Conservation (phyloP, 192 early-diverging fungal genomes). For the Backusella luteola region DNA sequence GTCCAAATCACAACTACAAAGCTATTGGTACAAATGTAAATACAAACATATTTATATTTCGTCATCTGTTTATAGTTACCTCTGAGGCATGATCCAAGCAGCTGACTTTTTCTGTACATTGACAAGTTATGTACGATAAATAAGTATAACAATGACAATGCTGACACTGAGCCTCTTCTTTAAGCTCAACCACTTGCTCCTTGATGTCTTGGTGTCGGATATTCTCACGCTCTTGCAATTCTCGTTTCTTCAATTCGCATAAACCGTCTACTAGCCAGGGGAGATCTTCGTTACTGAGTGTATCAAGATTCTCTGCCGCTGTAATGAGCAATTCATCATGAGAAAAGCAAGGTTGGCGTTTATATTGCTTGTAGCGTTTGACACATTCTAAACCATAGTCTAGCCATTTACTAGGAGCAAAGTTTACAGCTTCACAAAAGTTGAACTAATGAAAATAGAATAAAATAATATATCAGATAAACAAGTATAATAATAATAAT, state of each 20-base stretch:
- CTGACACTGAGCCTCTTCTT: slow-evolving; percentile 65
- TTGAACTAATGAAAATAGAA: slow-evolving; percentile 63
- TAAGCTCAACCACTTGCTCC: slow-evolving; percentile 44
- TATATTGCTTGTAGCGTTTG: slow-evolving; percentile 75
- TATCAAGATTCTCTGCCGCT: slow-evolving; percentile 44
- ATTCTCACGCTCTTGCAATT: slow-evolving; percentile 47
- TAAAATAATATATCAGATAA: neutral
- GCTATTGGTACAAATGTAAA: neutral
- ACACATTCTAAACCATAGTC: slow-evolving; percentile 79
- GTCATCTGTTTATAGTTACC: slow-evolving; percentile 5
- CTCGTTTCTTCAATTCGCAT: slow-evolving; percentile 51
- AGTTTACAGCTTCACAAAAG: slow-evolving; percentile 96
- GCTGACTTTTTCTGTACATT: slow-evolving; percentile 58
- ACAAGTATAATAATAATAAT: slow-evolving; percentile 1
- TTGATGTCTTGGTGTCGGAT: neutral
- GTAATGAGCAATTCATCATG: slow-evolving; percentile 90
- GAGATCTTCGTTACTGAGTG: slow-evolving; percentile 33
- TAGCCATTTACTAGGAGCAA: slow-evolving; percentile 92
- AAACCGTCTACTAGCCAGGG: slow-evolving; percentile 46
- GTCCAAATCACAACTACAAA: slow-evolving; percentile 39
- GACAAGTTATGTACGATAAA: slow-evolving; percentile 64
- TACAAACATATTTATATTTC: neutral
- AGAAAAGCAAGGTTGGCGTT: slow-evolving; percentile 85
- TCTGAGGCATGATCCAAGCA: slow-evolving; percentile 65
- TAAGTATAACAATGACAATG: slow-evolving; percentile 73